These are phyloP conservation scores for Gossypium herbaceum DNA, from an alignment of 345 rosid species.

Conservation along the genomic window DNA sequence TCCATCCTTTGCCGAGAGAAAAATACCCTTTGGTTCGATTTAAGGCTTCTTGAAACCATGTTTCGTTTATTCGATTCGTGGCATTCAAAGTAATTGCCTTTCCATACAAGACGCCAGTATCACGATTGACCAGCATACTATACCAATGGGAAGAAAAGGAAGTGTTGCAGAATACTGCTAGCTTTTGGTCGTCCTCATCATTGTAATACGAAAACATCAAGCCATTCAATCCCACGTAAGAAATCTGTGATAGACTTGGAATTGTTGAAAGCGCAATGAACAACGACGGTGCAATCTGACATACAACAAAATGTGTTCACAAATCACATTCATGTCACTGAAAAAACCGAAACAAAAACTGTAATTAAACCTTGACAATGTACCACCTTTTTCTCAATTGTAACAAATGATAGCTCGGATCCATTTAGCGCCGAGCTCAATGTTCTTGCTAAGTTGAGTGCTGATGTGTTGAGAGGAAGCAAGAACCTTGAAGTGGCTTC, in stretches of 20 bases:
- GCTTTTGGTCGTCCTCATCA: conserved; percentile 13
- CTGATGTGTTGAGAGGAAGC: conserved; percentile 27
- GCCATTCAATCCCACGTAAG: conserved; percentile 34
- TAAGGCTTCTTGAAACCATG: conserved; percentile 27
- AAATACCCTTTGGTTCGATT: conserved; percentile 23
- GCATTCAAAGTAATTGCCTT: conserved; percentile 21
- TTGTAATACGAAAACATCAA: conserved; percentile 29
- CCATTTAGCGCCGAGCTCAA: conserved; percentile 30
- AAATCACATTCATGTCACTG: neutral
- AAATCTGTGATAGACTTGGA: conserved; percentile 25
- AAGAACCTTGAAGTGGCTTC: conserved; percentile 30
- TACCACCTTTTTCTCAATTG: conserved; percentile 28
- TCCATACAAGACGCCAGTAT: conserved; percentile 33
- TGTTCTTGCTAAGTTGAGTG: conserved; percentile 29
- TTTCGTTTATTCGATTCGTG: conserved; percentile 14
- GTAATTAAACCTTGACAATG: neutral
- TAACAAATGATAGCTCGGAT: conserved; percentile 27
- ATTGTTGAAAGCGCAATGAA: conserved; percentile 32
- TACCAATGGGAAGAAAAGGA: conserved; percentile 28
- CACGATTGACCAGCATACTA: conserved; percentile 31
- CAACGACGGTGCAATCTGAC: conserved; percentile 39
- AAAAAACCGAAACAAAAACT: neutral
- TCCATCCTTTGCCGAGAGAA: conserved; percentile 23
- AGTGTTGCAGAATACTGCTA: conserved; percentile 31
- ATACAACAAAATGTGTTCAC: neutral